phyloP scores from a whole-genome alignment of 495 filamentous ascomycete species.

The Aspergillus hancockii region DNA sequence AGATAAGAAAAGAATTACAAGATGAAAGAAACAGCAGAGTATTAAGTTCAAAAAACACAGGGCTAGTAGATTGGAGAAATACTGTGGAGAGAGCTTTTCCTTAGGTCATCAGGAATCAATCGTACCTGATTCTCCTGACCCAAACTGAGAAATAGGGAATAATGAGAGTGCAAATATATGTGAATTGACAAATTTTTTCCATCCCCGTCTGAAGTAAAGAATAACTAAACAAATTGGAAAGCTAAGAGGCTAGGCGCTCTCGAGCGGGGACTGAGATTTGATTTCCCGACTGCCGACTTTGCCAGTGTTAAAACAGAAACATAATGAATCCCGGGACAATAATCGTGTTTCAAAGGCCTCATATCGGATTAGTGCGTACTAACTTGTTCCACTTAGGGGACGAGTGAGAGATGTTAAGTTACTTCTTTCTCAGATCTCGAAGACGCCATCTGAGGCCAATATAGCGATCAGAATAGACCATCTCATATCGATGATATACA shows the following conservation, averaged over 20 bases:
- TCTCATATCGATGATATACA: neutral
- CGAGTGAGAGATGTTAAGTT: too few species aligned
- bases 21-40: neutral
- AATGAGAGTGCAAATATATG: neutral
- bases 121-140: neutral
- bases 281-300: neutral
- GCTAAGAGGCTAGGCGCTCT: neutral
- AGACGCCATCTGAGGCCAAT: too few species aligned
- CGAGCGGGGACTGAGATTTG: neutral
- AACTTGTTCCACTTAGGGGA: too few species aligned
- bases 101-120: slow-evolving; percentile 3
- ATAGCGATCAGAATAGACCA: neutral
- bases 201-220: neutral
- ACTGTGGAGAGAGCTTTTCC: neutral
- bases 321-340: neutral
- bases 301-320: neutral
- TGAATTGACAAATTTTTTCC: neutral
- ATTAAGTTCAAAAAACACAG: neutral
- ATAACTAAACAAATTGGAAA: neutral
- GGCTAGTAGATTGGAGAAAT: neutral
- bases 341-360: neutral
- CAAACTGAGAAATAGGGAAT: neutral
- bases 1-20: slow-evolving; percentile 5
- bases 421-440: too few species aligned
- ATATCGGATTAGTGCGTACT: too few species aligned